These are phyloP conservation scores for Mucor velutinosus DNA, from an alignment of 371 early-diverging fungal species.

Conservation along the genomic window DNA sequence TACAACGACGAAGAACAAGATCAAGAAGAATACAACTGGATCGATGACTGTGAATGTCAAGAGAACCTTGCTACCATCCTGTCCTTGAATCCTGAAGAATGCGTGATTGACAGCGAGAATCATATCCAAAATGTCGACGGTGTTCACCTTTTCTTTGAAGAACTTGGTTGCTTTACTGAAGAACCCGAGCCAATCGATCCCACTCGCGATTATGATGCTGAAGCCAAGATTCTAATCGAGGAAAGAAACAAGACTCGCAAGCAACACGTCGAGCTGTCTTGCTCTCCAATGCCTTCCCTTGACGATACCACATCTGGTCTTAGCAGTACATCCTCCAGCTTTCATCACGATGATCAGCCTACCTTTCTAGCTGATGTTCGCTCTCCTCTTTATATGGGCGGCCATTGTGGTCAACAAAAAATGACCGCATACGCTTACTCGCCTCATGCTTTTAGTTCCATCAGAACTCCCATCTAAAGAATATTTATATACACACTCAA, in stretches of 20 bases:
- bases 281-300: constrained; percentile 24
- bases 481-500: not conserved
- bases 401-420: not conserved
- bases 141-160: constrained; percentile 32
- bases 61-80: constrained; percentile 35
- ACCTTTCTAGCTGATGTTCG: not conserved
- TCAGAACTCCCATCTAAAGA: constrained; percentile 4
- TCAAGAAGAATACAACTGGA: constrained; percentile 18
- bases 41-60: constrained; percentile 38
- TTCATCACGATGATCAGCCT: constrained; percentile 10
- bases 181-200: constrained; percentile 45
- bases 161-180: constrained; percentile 34
- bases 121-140: constrained; percentile 27
- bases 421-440: constrained; percentile 14
- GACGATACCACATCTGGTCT: constrained; percentile 22
- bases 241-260: constrained; percentile 30
- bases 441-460: constrained; percentile 3
- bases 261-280: constrained; percentile 29
- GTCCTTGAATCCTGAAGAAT: constrained; percentile 30
- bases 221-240: constrained; percentile 21
- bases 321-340: constrained; percentile 27
- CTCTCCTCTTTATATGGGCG: constrained; percentile 1
- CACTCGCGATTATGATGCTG: constrained; percentile 36
- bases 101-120: constrained; percentile 25
- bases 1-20: constrained; percentile 6